phyloP scores from a whole-genome alignment of 148 eudicot species.

The Vaccinium macrocarpon region DNA sequence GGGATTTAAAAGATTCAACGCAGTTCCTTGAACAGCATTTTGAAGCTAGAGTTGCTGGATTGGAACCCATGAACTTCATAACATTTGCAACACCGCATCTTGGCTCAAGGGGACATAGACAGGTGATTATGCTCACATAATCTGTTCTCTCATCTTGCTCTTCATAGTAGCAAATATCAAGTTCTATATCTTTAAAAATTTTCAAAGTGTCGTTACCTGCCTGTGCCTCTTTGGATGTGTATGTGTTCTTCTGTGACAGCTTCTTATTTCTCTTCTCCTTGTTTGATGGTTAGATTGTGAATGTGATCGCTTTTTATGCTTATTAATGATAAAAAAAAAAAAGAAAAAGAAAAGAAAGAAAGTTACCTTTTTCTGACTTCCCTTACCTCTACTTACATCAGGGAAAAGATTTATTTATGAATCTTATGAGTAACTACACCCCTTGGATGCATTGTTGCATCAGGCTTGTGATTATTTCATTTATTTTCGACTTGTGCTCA shows the following conservation, averaged over 20 bases:
- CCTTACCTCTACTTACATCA: neutral
- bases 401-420: neutral
- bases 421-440: neutral
- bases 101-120: slow-evolving; percentile 89
- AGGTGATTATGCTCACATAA: slow-evolving; percentile 39
- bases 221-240: neutral
- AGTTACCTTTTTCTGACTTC: neutral
- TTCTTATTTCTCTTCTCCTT: neutral
- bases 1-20: slow-evolving; percentile 18
- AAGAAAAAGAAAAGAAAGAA: neutral
- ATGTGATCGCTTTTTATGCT: neutral
- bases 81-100: slow-evolving; percentile 95
- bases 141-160: neutral
- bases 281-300: neutral
- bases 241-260: neutral
- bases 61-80: slow-evolving; percentile 81
- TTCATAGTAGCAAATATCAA: neutral
- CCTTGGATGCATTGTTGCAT: neutral
- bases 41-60: slow-evolving; percentile 62
- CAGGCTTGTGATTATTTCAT: neutral
- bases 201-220: neutral
- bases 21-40: slow-evolving; percentile 24
- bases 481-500: neutral
- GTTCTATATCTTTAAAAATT: neutral
- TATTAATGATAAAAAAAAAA: neutral